phyloP scores from a whole-genome alignment of 148 eudicot species.

The Pharnaceum exiguum region DNA sequence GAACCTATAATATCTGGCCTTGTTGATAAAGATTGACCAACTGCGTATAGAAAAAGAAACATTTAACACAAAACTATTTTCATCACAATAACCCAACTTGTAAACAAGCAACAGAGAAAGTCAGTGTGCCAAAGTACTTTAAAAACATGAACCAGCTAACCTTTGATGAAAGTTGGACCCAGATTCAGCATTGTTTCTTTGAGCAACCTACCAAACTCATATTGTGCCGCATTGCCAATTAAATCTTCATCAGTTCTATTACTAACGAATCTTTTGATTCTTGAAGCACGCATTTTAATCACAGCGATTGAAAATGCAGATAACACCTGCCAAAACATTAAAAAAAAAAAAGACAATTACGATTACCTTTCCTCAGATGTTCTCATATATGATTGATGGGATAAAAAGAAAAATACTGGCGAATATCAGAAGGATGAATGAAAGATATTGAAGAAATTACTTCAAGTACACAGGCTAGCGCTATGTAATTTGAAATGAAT shows the following conservation, averaged over 20 bases:
- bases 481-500: too few relatives aligned
- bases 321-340: constrained; percentile 51
- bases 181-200: constrained; percentile 75
- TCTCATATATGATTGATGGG: background rate
- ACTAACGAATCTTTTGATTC: constrained; percentile 25
- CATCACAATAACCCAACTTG: background rate
- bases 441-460: too few relatives aligned
- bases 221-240: constrained; percentile 30
- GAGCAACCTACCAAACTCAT: constrained; percentile 66
- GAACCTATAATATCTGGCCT: constrained; percentile 92
- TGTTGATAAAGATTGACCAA: constrained; percentile 96
- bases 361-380: constrained; percentile 4
- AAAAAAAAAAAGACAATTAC: constrained; percentile 8
- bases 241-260: constrained; percentile 29
- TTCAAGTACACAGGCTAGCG: too few relatives aligned
- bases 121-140: background rate
- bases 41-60: constrained; percentile 48
- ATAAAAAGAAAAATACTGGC: background rate
- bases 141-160: constrained; percentile 31
- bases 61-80: constrained; percentile 5
- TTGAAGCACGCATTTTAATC: constrained; percentile 54
- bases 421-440: too few relatives aligned
- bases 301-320: constrained; percentile 75
- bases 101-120: background rate
- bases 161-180: constrained; percentile 96